Base-by-base conservation (phyloP, 768 basidiomycete genomes). In the Candolleomyces aberdarensis region DNA sequence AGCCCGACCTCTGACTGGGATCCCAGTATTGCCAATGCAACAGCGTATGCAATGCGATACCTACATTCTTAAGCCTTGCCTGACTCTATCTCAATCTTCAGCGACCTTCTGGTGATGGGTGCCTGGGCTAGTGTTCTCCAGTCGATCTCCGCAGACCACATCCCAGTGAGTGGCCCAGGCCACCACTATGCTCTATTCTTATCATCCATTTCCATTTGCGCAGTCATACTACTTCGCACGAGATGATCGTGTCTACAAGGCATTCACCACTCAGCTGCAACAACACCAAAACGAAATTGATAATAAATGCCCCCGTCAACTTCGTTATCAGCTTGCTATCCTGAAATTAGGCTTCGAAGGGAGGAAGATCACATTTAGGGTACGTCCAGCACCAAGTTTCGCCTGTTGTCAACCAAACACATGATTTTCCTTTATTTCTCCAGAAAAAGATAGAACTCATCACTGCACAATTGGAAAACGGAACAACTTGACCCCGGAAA, bases 141-240 rank as follows among this genome's bases (percentile, higher is more conserved):
- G 63, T 74, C 78, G 3, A 69, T 94, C 6, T 74, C 80, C 40
- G 87, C 79, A 40, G 86, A 91, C 49, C 76, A 74, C 36, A 86
- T 96, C 70, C 92, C 94, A 5, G 94, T 94, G 67, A 11, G 60
- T 63, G 85, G 41, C 5, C n/a, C 41, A n/a, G 13, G 41, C 41
- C 41, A 43, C 41, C 5, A 5, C 2, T 11, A 13, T 11, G 41
- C 41, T 43, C 29, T 13, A 61, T 47, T 32, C n/a, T 46, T 5
- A 58, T 56, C 14, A 44, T 46, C 14, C 36, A 36, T 17, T 57
- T 41, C 49, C 56, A 29, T 39, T 44, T 62, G 39, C 26, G 20
- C 56, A 93, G 92, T 82, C 86, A n/a, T 95, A 91, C 63, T 94
- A 89, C 67, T 98, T 98, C 68, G 96, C 96, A 48, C 84, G 96